A percentile compares a stretch with the other conserved stretches of the same genome.
Evolutionary conservation across 2,329 filamentous ascomycete species (phyloP).

Genomic region (Cordyceps fumosorosea): DNA sequence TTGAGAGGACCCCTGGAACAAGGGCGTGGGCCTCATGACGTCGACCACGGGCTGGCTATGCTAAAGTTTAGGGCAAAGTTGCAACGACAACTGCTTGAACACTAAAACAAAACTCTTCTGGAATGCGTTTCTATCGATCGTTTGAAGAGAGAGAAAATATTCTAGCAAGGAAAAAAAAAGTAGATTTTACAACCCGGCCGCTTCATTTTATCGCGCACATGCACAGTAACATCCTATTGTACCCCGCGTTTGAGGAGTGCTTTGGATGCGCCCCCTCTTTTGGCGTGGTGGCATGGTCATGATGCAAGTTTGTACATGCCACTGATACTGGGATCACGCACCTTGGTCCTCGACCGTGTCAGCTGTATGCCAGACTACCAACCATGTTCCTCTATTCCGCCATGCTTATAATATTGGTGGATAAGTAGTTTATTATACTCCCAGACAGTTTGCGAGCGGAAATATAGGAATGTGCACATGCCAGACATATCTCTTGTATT

Average conservation of each 20-base stretch:
- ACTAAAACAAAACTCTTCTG: too few species aligned
- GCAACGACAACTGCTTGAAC: neutral
- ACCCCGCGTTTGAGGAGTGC: conserved; percentile 8
- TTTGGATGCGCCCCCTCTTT: conserved; percentile 6
- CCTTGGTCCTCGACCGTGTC: neutral
- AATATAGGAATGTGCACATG: too few species aligned
- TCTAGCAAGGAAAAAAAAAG: neutral
- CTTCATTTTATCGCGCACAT: neutral
- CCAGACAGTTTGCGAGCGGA: too few species aligned
- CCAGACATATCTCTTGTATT: neutral
- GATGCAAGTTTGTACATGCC: conserved; percentile 7
- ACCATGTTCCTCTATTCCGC: too few species aligned
- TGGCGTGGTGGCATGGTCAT: neutral
- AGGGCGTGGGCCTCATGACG: neutral
- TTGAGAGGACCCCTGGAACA: neutral
- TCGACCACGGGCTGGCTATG: neutral
- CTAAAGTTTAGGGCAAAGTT: neutral
- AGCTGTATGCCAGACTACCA: neutral
- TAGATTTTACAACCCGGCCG: neutral
- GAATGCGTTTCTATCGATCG: neutral
- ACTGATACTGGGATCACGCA: neutral
- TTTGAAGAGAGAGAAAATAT: neutral
- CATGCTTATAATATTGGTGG: too few species aligned
- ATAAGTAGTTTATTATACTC: too few species aligned
- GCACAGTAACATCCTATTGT: neutral